Evolutionary conservation across 768 basidiomycete genomes (phyloP), one percentile per base, ranked within the genome.

Genomic region (Amanita pseudoporphyria): DNA sequence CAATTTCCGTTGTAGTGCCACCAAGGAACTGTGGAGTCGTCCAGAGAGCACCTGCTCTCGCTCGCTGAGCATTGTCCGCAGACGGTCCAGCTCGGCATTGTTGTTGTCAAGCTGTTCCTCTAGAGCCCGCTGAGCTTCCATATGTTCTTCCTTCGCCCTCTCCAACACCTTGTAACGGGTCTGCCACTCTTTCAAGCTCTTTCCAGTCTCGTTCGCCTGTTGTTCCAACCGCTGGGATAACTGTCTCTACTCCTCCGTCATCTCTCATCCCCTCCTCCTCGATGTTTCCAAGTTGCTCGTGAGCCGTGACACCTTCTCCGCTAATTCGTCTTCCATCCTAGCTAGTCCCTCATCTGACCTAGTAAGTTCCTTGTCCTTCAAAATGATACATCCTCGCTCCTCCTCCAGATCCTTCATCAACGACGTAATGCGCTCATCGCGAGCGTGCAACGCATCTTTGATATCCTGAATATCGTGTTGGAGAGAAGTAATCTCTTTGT

Each of bases 11-110:
- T 49, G 42, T 14, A 47, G 31, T 12, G 32, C 14, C 13, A n/a
- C 47, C 24, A 53, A n/a, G 4, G 47, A 31, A 22, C 33, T 31
- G 24, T 21, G 42, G 18, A 49, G 48, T 19, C 12, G 35, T 2
- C 21, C 26, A 9, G 57, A 53, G 14, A 49, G 53, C 16, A 36
- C 48, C 3, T 61, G 51, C 41, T 53, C 52, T 14, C 40, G 49
- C 32, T 50, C 40, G 49, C 32, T 30, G 14, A 50, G 32, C 1
- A 31, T 10, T 10, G 32, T 31, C 39, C 16, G 28, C 14, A 50
- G 9, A 3, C 39, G 39, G 22, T 43, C 41, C 31, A 33, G 31
- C 49, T 50, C 49, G 13, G 39, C 32, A 19, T 43, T 50, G 14
- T 30, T 43, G 6, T 33, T 33, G 18, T 38, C 39, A 16, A 50